Evolutionary conservation across 1,284 basidiomycete genomes (phyloP).

Genomic region (Cryptococcus maquisensis): DNA sequence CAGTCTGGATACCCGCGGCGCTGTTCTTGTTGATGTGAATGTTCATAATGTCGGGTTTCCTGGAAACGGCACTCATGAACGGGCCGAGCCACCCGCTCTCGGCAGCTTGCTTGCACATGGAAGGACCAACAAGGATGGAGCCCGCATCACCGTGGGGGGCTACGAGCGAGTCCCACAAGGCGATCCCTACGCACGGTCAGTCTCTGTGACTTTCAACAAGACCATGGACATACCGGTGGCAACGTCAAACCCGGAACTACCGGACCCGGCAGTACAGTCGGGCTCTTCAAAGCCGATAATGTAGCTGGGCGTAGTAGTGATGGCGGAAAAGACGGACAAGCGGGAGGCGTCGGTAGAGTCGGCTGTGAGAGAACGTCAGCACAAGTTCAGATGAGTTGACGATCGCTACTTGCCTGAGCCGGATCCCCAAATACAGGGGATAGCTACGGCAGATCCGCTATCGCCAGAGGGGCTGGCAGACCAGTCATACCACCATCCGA

Average conservation of each 20-base stretch:
- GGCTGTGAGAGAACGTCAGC: slow-evolving; percentile 1
- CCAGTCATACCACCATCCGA: slow-evolving; percentile 48
- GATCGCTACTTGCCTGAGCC: slow-evolving; percentile 7
- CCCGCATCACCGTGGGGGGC: slow-evolving; percentile 36
- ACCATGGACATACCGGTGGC: slow-evolving; percentile 19
- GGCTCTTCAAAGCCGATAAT: slow-evolving; percentile 49
- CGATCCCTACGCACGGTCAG: slow-evolving; percentile 19
- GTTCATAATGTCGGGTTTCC: slow-evolving; percentile 40
- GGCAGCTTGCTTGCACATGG: slow-evolving; percentile 46
- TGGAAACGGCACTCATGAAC: slow-evolving; percentile 27
- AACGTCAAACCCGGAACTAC: slow-evolving; percentile 29
- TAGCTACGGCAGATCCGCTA: slow-evolving; percentile 23
- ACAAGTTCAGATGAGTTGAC: too few relatives aligned
- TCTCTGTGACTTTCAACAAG: neutral
- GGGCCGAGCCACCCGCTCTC: slow-evolving; percentile 34
- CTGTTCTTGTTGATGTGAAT: slow-evolving; percentile 48
- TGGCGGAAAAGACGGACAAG: slow-evolving; percentile 33
- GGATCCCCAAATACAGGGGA: slow-evolving; percentile 48
- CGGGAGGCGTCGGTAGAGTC: slow-evolving; percentile 31
- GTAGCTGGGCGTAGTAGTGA: slow-evolving; percentile 34
- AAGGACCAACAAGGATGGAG: slow-evolving; percentile 37
- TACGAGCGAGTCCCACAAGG: slow-evolving; percentile 40
- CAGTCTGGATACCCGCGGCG: slow-evolving; percentile 37
- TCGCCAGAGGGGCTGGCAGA: slow-evolving; percentile 22
- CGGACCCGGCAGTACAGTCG: slow-evolving; percentile 37